These are phyloP conservation scores for Macadamia tetraphylla DNA, from an alignment of 164 flowering plant species.

Conservation along the genomic window DNA sequence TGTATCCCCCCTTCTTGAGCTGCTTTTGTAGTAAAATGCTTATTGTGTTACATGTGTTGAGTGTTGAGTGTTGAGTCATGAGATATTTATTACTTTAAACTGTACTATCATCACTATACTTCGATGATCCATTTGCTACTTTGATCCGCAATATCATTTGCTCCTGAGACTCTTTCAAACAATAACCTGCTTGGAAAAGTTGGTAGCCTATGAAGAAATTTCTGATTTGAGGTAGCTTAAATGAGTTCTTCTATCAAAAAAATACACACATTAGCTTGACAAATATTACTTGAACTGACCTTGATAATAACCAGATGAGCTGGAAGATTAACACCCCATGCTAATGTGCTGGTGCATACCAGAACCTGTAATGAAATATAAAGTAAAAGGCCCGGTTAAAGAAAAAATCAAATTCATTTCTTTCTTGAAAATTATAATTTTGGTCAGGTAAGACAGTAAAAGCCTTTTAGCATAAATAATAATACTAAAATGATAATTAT, in stretches of 20 bases:
- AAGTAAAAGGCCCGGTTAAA: conserved; percentile 3
- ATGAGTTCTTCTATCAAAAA: neutral
- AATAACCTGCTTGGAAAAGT: too few species aligned
- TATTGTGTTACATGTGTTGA: too few species aligned
- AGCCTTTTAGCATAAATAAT: neutral
- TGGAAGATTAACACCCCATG: conserved; percentile 99
- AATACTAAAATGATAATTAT: too few species aligned
- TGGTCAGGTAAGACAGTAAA: neutral
- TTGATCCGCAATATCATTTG: too few species aligned
- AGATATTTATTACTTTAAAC: too few species aligned
- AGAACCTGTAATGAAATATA: conserved; percentile 44
- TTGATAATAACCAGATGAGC: conserved; percentile 96
- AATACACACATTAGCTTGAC: neutral
- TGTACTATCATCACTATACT: too few species aligned
- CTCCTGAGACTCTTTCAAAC: too few species aligned
- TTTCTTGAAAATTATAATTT: neutral
- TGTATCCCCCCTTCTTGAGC: too few species aligned
- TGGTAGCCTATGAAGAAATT: neutral
- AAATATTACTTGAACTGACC: conserved; percentile 33
- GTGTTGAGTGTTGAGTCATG: too few species aligned
- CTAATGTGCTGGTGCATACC: conserved; percentile 95
- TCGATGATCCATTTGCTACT: too few species aligned
- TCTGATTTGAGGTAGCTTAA: neutral
- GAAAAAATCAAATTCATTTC: neutral
- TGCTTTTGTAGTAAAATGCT: too few species aligned